Percentiles rank a stretch among this genome's conserved stretches.
Evolutionary conservation across 169 alveolate species (phyloP).

Genomic region (Perkinsus chesapeaki): DNA sequence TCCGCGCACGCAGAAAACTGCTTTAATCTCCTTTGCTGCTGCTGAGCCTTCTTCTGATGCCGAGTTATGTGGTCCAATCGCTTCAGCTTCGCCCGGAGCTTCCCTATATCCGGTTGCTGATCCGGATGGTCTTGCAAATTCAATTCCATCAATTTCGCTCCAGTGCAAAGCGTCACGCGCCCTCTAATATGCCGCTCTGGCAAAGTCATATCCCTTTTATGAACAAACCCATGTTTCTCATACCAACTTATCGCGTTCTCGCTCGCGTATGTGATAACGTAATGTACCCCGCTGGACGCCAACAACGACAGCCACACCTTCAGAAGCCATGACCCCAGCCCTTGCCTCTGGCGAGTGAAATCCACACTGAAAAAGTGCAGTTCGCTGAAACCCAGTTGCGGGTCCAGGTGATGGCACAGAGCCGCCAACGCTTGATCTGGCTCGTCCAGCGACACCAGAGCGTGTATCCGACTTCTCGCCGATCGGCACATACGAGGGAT

Average conservation of each 20-base stretch:
- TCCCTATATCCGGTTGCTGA: background rate
- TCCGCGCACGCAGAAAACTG: background rate
- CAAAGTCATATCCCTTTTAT: background rate
- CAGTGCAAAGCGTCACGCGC: slow-evolving; percentile 1
- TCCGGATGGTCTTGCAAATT: background rate
- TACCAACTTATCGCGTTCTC: background rate
- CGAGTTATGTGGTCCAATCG: background rate
- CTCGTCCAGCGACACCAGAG: background rate
- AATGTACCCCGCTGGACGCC: background rate
- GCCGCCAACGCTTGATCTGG: background rate
- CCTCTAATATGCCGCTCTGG: background rate
- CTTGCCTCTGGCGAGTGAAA: background rate
- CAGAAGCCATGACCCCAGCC: background rate
- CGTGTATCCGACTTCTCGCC: background rate
- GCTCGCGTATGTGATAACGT: background rate
- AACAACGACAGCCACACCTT: background rate
- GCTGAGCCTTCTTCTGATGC: background rate
- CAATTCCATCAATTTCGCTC: background rate
- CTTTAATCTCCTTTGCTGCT: background rate
- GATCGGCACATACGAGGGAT: background rate
- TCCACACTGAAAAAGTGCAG: background rate
- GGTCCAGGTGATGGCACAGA: background rate
- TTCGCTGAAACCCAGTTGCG: background rate
- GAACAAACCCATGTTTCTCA: background rate
- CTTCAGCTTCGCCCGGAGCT: background rate